Conservation (phyloP, 441 rosid genomes). For the Francoa sonchifolia region DNA sequence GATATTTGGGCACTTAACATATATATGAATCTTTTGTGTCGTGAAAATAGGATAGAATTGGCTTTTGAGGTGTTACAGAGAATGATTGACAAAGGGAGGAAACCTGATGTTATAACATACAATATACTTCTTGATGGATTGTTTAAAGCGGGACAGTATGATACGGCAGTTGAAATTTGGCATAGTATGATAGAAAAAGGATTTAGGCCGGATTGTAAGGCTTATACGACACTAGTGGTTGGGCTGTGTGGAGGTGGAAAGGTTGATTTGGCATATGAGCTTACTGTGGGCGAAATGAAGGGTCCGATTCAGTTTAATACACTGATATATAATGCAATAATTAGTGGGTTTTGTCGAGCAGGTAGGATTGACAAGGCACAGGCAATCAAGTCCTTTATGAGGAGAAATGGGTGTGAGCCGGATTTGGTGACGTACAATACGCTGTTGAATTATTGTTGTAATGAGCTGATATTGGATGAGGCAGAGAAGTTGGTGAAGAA, state of each 20-base stretch:
- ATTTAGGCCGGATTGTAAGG: conserved; percentile 45
- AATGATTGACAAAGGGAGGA: conserved; percentile 44
- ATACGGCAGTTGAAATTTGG: conserved; percentile 54
- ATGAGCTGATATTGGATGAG: conserved; percentile 47
- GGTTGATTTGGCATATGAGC: conserved; percentile 84
- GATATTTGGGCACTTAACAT: conserved; percentile 77
- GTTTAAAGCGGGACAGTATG: conserved; percentile 40
- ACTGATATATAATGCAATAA: conserved; percentile 58
- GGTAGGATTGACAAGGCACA: conserved; percentile 66
- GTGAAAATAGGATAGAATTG: conserved; percentile 30
- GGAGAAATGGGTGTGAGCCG: conserved; percentile 43
- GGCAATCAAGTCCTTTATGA: conserved; percentile 59
- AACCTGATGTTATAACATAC: conserved; percentile 74
- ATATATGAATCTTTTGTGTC: conserved; percentile 56
- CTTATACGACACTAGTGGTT: conserved; percentile 46
- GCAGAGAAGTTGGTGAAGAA: conserved; percentile 47
- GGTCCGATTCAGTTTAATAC: conserved; percentile 37
- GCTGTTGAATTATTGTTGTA: conserved; percentile 60
- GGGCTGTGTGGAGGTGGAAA: conserved; percentile 62
- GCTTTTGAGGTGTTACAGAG: conserved; percentile 50
- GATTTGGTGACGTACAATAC: conserved; percentile 79
- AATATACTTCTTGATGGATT: conserved; percentile 60
- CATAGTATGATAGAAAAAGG: conserved; percentile 51
- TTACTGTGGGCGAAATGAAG: conserved; percentile 53
- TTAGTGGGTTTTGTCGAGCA: conserved; percentile 66